These are phyloP conservation scores for Psilocybe mexicana DNA, from an alignment of 1,284 basidiomycete genomes.

Conservation along the genomic window DNA sequence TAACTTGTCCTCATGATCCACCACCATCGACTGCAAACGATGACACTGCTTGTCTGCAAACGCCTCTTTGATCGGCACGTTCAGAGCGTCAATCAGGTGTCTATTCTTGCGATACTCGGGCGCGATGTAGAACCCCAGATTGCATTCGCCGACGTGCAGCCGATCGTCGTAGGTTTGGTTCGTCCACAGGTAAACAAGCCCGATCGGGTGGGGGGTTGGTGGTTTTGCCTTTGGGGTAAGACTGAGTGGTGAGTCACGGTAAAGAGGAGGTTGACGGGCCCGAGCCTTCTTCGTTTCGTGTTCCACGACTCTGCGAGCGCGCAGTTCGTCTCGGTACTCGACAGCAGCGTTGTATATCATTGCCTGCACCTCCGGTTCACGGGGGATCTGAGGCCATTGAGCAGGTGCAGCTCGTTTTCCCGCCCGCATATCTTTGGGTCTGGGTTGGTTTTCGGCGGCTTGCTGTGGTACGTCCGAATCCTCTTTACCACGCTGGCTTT, in stretches of 20 bases:
- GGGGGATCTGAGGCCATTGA: constrained; percentile 4
- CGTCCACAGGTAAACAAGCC: constrained; percentile 31
- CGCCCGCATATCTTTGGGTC: not conserved
- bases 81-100: constrained; percentile 45
- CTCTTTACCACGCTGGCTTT: not conserved
- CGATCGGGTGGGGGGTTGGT: constrained; percentile 17
- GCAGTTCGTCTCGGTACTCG: constrained; percentile 17
- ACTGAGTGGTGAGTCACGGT: not conserved
- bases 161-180: constrained; percentile 27
- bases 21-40: constrained; percentile 55
- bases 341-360: constrained; percentile 17
- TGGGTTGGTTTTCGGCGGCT: not conserved
- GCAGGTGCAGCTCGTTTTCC: not conserved
- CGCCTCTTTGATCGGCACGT: constrained; percentile 45
- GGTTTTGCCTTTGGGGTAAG: not conserved
- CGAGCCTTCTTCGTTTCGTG: constrained; percentile 10
- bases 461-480: not conserved
- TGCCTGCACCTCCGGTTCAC: constrained; percentile 13
- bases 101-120: constrained; percentile 38
- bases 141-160: constrained; percentile 44
- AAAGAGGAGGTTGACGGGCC: not conserved
- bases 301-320: constrained; percentile 13
- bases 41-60: constrained; percentile 52
- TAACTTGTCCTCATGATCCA: constrained; percentile 42
- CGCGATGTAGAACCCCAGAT: constrained; percentile 51